Conservation (phyloP, 1,284 basidiomycete species). For the Sporisorium sorghi region DNA sequence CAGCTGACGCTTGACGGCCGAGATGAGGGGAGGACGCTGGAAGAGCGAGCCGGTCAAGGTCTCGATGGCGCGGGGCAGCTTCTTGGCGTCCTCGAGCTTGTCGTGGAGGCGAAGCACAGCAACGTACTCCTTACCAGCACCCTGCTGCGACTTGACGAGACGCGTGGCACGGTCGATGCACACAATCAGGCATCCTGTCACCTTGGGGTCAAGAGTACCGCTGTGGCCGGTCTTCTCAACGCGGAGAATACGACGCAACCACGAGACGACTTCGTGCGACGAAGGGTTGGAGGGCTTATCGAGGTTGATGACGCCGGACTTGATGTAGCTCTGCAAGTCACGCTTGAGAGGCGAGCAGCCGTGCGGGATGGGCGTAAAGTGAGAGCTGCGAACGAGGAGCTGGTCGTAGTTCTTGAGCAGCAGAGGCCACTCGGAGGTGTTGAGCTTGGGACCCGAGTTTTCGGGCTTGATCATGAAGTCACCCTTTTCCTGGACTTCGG, state of each 20-base stretch:
- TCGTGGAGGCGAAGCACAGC: conserved; percentile 93
- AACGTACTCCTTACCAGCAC: conserved; percentile 99
- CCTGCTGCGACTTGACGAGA: conserved; percentile 98
- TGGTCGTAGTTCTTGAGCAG: conserved; percentile 91
- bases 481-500: conserved; percentile 56
- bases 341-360: conserved; percentile 91
- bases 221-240: conserved; percentile 99
- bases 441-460: conserved; percentile 71
- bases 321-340: conserved; percentile 89
- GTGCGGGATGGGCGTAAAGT: conserved; percentile 97
- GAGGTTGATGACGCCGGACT: conserved; percentile 98
- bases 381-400: conserved; percentile 88
- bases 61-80: conserved; percentile 91
- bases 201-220: conserved; percentile 97
- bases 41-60: conserved; percentile 98
- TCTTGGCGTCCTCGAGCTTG: conserved; percentile 81
- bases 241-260: conserved; percentile 93
- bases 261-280: conserved; percentile 99
- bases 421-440: conserved; percentile 97
- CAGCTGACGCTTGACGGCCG: conserved; percentile 97
- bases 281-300: conserved; percentile 99
- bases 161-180: conserved; percentile 99
- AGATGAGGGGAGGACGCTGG: conserved; percentile 98
- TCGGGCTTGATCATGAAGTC: conserved; percentile 71
- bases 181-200: conserved; percentile 97